phyloP scores from a whole-genome alignment of 495 filamentous ascomycete species.

The Xylaria intraflava region DNA sequence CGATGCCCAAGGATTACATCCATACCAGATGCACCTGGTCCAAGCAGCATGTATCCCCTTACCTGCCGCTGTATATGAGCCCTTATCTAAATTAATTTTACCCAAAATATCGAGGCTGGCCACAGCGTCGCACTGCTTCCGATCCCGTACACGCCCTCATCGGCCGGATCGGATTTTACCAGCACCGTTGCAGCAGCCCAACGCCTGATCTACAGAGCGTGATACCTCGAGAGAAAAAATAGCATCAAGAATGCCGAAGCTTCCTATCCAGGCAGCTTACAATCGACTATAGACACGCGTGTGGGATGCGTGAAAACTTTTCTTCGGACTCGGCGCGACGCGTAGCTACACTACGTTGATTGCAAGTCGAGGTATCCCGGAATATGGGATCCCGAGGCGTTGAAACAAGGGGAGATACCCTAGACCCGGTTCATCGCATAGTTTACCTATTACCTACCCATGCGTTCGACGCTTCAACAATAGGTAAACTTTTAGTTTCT shows the following conservation, averaged over 20 bases:
- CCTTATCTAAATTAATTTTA: constrained; percentile 1
- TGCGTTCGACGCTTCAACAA: no score
- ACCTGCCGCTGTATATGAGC: not conserved
- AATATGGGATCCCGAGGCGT: no score
- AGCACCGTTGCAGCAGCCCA: not conserved
- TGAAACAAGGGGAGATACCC: no score
- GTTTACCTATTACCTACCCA: no score
- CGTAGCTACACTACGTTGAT: no score
- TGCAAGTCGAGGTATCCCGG: not conserved
- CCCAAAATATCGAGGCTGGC: constrained; percentile 1
- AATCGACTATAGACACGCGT: not conserved
- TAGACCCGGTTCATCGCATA: no score
- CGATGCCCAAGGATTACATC: not conserved
- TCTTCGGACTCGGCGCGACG: no score
- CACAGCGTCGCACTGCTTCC: constrained; percentile 1
- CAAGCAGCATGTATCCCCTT: not conserved
- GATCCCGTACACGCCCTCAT: not conserved
- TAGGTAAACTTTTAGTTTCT: no score
- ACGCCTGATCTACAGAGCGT: not conserved
- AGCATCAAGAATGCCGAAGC: not conserved
- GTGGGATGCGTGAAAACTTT: not conserved
- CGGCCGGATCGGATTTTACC: not conserved
- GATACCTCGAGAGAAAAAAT: not conserved
- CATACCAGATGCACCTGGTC: constrained; percentile 3
- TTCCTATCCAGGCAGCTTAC: not conserved